Evolutionary conservation across 306 rosid genomes (phyloP), one percentile per base, ranked within the genome.

Genomic region (Casuarina equisetifolia): DNA sequence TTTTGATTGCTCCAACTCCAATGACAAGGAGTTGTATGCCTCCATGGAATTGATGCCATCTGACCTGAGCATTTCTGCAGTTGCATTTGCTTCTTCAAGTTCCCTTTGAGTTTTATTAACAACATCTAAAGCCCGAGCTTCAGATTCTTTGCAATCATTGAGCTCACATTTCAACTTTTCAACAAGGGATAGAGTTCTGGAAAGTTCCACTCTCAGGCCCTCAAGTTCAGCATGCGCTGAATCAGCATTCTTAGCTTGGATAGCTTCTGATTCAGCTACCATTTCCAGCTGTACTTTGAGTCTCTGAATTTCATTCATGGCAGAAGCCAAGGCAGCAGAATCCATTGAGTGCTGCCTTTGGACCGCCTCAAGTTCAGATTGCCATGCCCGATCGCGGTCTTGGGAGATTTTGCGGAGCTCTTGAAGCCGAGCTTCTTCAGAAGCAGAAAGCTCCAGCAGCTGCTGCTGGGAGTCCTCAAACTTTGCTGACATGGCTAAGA

Each of bases 311-410:
- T 94, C 98, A 66, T 88, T 89, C 80, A 84, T 85, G 51, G 97
- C 90, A 80, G 98, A 92, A 77, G 83, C 81, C 70, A 92, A 68
- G 58, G 97, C 91, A 53, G 96, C 35, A 53, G 95, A 88, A 76
- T 94, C 98, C 91, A 90, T 90, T n/a, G 97, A 76, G 49, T 93
- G 96, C 84, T 94, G 98, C 81, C 88, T 86, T 82, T 87, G 94
- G 70, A 90, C 87, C 51, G 97, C 98, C 85, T 90, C 93, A 15
- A 94, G 93, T 72, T 94, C 98, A 20, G 97, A 94, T 59, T 94
- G 89, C 98, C 98, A 94, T 6, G 88, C 98, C 81, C 88, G 78
- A 80, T 94, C 98, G 0, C 97, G 89, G 68, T 90, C 98, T 71
- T 94, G 98, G 57, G 98, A 92, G 64, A 94, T 79, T 76, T 84